Percentiles rank a stretch among this genome's conserved stretches.
phyloP scores from a whole-genome alignment of 163 green algal species.

The Scenedesmus sp. region DNA sequence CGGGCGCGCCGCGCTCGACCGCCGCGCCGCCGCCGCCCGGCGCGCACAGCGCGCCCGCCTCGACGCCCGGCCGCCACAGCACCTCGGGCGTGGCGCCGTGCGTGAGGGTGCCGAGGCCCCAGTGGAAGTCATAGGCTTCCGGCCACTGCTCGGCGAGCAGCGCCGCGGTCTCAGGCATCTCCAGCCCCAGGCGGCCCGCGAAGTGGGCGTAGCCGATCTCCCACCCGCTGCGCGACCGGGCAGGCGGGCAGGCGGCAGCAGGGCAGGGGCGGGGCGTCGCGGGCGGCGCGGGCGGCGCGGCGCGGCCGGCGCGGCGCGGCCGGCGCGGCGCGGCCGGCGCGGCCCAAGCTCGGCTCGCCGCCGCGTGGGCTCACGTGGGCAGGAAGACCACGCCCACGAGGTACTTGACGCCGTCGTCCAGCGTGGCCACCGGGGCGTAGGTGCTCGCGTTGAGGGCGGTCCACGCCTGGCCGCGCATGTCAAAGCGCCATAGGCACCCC shows the following conservation, averaged over 20 bases:
- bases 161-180: conserved; percentile 33
- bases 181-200: conserved; percentile 35
- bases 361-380: not conserved
- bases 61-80: conserved; percentile 34
- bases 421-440: not conserved
- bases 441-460: not conserved
- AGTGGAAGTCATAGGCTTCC: conserved; percentile 21
- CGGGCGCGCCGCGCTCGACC: too few species aligned
- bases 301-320: too few species aligned
- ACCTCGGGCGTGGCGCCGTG: conserved; percentile 16
- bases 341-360: not conserved
- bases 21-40: too few species aligned
- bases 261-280: too few species aligned
- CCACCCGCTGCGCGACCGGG: too few species aligned
- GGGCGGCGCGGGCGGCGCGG: too few species aligned
- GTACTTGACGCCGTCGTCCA: conserved; percentile 40
- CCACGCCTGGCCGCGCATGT: conserved; percentile 25
- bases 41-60: not conserved
- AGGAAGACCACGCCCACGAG: conserved; percentile 18
- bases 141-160: conserved; percentile 4
- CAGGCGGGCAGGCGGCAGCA: not conserved
- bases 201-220: conserved; percentile 44
- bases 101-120: conserved; percentile 23
- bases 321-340: too few species aligned
- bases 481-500: conserved; percentile 9